These are phyloP conservation scores for Pyrenophora tritici-repentis DNA, from an alignment of 2,329 filamentous ascomycete species.

Conservation along the genomic window DNA sequence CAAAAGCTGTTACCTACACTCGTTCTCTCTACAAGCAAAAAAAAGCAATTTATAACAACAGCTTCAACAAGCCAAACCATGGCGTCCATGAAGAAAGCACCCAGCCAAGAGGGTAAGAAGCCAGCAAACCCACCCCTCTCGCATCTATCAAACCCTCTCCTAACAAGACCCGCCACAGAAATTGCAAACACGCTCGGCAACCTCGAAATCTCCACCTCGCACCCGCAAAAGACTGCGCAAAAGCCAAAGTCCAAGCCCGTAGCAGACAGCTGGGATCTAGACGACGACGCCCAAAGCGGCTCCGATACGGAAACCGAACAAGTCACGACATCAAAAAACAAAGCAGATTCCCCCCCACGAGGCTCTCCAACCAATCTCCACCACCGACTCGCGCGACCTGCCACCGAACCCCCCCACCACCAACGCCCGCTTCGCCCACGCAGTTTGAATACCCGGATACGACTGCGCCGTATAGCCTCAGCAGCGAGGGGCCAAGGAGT, in stretches of 20 bases:
- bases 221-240: constrained; percentile 36
- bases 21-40: background rate
- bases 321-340: background rate
- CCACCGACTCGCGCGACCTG: constrained; percentile 9
- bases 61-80: background rate
- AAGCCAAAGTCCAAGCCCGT: constrained; percentile 51
- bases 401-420: constrained; percentile 42
- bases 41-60: no score
- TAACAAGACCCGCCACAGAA: constrained; percentile 29
- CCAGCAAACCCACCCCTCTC: background rate
- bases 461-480: constrained; percentile 19
- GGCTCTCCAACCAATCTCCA: constrained; percentile 27
- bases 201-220: constrained; percentile 43
- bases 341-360: constrained; percentile 9
- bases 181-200: constrained; percentile 45
- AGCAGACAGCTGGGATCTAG: constrained; percentile 69
- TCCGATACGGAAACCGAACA: constrained; percentile 42
- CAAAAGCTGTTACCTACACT: background rate
- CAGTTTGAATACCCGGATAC: constrained; percentile 42
- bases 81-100: constrained; percentile 17
- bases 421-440: constrained; percentile 43
- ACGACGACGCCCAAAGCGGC: constrained; percentile 70
- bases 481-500: constrained; percentile 15
- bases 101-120: constrained; percentile 16
- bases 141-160: background rate